Percentiles rank a stretch among this genome's conserved stretches.
phyloP scores from a whole-genome alignment of 176 grass and related monocot genomes.

The Saccharum spontaneum region DNA sequence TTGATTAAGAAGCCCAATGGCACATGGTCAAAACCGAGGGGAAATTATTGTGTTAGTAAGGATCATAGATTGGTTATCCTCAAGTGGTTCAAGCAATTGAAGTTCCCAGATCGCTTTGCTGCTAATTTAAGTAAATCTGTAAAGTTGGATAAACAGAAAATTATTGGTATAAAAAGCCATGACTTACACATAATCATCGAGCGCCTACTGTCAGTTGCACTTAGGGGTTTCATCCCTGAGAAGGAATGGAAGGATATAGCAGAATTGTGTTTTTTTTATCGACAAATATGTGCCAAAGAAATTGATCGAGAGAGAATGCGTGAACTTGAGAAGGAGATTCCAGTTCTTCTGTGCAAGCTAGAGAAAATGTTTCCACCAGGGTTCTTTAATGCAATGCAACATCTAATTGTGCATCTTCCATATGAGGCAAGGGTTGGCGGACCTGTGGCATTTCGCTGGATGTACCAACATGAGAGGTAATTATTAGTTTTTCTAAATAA shows the following conservation, averaged over 20 bases:
- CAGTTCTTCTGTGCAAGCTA: slow-evolving; percentile 17
- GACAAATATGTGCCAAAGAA: slow-evolving; percentile 25
- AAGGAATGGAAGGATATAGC: slow-evolving; percentile 3
- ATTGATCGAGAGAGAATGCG: neutral
- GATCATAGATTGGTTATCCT: too few species aligned
- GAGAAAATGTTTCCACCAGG: neutral
- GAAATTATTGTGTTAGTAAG: too few species aligned
- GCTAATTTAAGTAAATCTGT: too few species aligned
- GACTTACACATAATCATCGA: too few species aligned
- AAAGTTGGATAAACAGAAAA: too few species aligned
- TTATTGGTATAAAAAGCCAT: too few species aligned
- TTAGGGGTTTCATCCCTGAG: neutral
- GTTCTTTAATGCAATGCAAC: neutral
- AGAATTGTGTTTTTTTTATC: neutral
- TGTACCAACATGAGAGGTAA: slow-evolving; percentile 34
- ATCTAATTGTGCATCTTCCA: slow-evolving; percentile 20
- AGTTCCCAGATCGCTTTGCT: too few species aligned
- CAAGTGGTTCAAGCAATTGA: too few species aligned
- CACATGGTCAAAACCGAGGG: too few species aligned
- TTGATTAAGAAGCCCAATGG: too few species aligned
- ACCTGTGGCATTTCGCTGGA: neutral
- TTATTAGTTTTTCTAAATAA: too few species aligned
- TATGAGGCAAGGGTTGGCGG: slow-evolving; percentile 7
- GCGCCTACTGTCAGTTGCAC: too few species aligned
- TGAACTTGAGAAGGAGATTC: slow-evolving; percentile 11